Conservation (phyloP, 805 yeast genomes). For the Teunomyces tritomae region DNA sequence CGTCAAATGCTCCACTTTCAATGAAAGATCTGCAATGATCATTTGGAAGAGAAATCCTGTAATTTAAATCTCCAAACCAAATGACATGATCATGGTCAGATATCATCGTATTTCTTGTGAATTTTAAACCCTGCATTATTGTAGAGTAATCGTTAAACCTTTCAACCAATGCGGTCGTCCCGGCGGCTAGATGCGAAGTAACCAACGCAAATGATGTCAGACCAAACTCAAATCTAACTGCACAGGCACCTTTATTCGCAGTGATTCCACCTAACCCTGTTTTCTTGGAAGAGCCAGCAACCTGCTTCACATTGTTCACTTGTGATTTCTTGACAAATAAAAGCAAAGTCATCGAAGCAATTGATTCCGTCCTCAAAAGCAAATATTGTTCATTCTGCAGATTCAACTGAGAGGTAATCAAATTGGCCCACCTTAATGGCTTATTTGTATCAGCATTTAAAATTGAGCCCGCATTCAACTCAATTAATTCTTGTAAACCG, state of each 20-base stretch:
- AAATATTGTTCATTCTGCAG: constrained; percentile 45
- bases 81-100: constrained; percentile 79
- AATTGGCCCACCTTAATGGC: constrained; percentile 74
- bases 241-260: constrained; percentile 96
- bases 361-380: constrained; percentile 70
- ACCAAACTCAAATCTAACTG: constrained; percentile 73
- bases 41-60: constrained; percentile 69
- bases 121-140: constrained; percentile 70
- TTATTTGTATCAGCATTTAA: constrained; percentile 80
- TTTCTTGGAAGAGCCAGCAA: constrained; percentile 91
- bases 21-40: constrained; percentile 62
- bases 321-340: constrained; percentile 59
- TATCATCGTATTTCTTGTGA: constrained; percentile 69
- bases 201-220: constrained; percentile 59
- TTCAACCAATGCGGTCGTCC: constrained; percentile 75
- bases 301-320: constrained; percentile 60
- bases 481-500: constrained; percentile 93
- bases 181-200: constrained; percentile 94
- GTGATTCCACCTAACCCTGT: constrained; percentile 97
- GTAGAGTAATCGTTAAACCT: constrained; percentile 81
- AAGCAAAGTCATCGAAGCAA: constrained; percentile 65
- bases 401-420: constrained; percentile 63
- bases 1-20: constrained; percentile 43
- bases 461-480: constrained; percentile 87
- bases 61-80: constrained; percentile 95